phyloP scores from a whole-genome alignment of 1,284 basidiomycete genomes.

The Ceratobasidium sp. region DNA sequence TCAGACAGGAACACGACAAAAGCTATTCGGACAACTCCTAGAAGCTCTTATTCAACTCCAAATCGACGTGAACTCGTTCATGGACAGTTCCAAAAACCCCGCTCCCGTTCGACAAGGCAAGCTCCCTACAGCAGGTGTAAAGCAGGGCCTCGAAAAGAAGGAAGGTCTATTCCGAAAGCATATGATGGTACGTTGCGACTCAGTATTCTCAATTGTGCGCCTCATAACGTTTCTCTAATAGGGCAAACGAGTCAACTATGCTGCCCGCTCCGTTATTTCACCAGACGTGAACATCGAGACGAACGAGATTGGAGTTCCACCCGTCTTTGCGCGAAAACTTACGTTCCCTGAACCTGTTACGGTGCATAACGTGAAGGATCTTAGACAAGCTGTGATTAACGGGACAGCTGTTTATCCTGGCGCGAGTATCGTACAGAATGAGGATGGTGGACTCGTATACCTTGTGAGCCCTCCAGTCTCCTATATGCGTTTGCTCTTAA shows the following conservation, averaged over 20 bases:
- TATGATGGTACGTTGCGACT: slow-evolving; percentile 86
- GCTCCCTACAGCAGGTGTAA: slow-evolving; percentile 94
- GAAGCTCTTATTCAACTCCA: slow-evolving; percentile 92
- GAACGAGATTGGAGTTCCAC: slow-evolving; percentile 98
- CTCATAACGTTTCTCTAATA: slow-evolving; percentile 55
- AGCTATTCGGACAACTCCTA: slow-evolving; percentile 78
- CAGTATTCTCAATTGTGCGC: neutral
- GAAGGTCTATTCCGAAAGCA: slow-evolving; percentile 98
- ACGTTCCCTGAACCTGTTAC: slow-evolving; percentile 99
- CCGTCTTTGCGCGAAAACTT: slow-evolving; percentile 96
- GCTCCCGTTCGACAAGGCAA: slow-evolving; percentile 87
- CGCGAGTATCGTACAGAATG: slow-evolving; percentile 94
- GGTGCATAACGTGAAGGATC: slow-evolving; percentile 87
- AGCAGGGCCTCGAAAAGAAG: slow-evolving; percentile 98
- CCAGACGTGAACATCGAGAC: slow-evolving; percentile 99
- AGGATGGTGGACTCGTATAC: slow-evolving; percentile 90
- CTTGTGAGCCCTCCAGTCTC: slow-evolving; percentile 65
- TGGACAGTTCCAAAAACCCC: slow-evolving; percentile 98
- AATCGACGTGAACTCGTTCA: slow-evolving; percentile 96
- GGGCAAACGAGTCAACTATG: slow-evolving; percentile 99
- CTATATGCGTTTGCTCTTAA: neutral
- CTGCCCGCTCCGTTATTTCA: slow-evolving; percentile 98
- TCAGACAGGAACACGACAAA: slow-evolving; percentile 62
- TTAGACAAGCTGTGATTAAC: slow-evolving; percentile 93
- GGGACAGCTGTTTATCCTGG: slow-evolving; percentile 94